These are phyloP conservation scores for Aeschynomene evenia DNA, from an alignment of 306 rosid genomes.

Conservation along the genomic window DNA sequence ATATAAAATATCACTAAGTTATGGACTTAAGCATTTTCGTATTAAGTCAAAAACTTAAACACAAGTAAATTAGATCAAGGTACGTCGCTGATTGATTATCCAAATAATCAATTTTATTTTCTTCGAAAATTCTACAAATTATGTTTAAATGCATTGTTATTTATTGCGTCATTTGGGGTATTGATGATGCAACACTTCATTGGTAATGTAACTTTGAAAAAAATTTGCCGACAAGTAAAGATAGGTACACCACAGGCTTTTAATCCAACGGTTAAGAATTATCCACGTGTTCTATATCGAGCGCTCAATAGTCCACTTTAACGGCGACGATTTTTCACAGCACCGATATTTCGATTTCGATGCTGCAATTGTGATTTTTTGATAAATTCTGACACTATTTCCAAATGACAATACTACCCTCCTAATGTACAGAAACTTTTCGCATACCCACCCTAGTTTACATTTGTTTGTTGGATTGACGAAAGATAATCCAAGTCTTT, in stretches of 20 bases:
- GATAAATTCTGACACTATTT: background rate
- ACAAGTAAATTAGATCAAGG: no score
- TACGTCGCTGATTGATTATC: no score
- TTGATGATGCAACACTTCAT: background rate
- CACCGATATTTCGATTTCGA: background rate
- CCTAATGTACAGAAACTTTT: background rate
- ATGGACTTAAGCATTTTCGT: no score
- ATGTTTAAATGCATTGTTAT: background rate
- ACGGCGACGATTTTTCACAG: constrained; percentile 71
- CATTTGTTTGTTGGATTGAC: constrained; percentile 1
- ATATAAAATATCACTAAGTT: no score
- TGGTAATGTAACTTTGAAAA: background rate
- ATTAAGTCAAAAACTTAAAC: no score
- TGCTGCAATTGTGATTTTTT: background rate
- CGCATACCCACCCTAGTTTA: background rate
- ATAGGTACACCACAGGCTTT: constrained; percentile 9
- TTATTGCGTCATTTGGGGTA: background rate
- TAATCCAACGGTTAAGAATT: background rate
- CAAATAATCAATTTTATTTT: no score
- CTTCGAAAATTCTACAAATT: no score
- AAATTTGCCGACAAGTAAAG: constrained; percentile 33
- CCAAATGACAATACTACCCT: constrained; percentile 10
- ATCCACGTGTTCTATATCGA: constrained; percentile 19
- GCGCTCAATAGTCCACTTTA: constrained; percentile 13
- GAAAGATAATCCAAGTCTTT: background rate